Conservation (phyloP, 805 yeast species). For the Wickerhamomyces bovis region DNA sequence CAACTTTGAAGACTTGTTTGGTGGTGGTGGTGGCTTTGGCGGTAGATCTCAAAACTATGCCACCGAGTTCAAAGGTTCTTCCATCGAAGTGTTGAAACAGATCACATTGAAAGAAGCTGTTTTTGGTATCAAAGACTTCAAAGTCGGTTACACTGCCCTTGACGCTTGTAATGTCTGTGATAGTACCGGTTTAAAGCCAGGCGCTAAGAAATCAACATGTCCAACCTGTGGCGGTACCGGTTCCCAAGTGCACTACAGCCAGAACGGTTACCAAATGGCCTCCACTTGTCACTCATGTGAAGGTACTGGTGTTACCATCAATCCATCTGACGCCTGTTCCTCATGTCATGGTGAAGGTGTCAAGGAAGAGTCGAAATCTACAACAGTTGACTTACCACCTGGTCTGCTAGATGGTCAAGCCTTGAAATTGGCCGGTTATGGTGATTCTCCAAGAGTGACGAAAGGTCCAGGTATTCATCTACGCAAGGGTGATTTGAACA, state of each 20-base stretch:
- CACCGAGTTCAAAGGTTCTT: conserved; percentile 83
- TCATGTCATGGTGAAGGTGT: conserved; percentile 92
- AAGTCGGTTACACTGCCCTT: conserved; percentile 64
- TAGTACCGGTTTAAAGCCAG: conserved; percentile 80
- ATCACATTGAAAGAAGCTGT: conserved; percentile 83
- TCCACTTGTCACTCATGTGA: conserved; percentile 84
- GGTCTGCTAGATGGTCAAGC: conserved; percentile 87
- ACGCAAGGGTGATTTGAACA: conserved; percentile 80
- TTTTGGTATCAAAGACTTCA: conserved; percentile 61
- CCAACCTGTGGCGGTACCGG: conserved; percentile 91
- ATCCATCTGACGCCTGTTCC: conserved; percentile 61
- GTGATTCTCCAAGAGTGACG: conserved; percentile 81
- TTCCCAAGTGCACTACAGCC: conserved; percentile 72
- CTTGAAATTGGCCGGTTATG: conserved; percentile 78
- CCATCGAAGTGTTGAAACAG: conserved; percentile 71
- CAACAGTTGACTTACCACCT: conserved; percentile 79
- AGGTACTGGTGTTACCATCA: conserved; percentile 81
- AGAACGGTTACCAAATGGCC: conserved; percentile 96
- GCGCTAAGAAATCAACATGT: conserved; percentile 73
- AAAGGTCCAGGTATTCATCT: conserved; percentile 63
- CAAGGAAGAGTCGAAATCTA: conserved; percentile 55
- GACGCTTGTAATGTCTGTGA: conserved; percentile 75
- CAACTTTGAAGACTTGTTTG: conserved; percentile 60
- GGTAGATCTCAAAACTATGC: conserved; percentile 40
- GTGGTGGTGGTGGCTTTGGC: conserved; percentile 45